These are phyloP conservation scores for Hymenoscyphus linearis DNA, from an alignment of 2,329 filamentous ascomycete genomes.

Conservation along the genomic window DNA sequence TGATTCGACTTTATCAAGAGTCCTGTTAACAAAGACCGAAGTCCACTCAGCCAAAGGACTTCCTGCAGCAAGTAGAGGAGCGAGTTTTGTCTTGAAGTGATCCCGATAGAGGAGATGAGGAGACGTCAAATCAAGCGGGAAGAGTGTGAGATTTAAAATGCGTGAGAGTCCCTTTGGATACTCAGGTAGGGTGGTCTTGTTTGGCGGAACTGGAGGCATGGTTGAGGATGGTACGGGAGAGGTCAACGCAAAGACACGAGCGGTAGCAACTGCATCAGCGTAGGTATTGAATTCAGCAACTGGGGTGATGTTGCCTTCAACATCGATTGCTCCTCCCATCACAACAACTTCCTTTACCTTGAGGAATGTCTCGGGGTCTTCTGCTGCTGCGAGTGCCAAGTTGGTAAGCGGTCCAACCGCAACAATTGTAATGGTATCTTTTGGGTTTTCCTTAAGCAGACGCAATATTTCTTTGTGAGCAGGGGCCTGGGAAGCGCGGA, in stretches of 20 bases:
- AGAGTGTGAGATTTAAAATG: conserved; percentile 61
- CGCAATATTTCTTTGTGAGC: conserved; percentile 88
- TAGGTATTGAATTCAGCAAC: conserved; percentile 94
- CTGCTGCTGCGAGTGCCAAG: conserved; percentile 78
- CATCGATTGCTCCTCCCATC: conserved; percentile 84
- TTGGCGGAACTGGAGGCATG: conserved; percentile 63
- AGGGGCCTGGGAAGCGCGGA: conserved; percentile 67
- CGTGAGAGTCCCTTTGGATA: conserved; percentile 62
- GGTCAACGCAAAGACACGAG: conserved; percentile 71
- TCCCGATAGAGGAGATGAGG: conserved; percentile 59
- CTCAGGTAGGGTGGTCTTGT: conserved; percentile 45
- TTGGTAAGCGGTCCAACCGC: conserved; percentile 93
- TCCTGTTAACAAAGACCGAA: conserved; percentile 64
- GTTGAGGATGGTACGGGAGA: conserved; percentile 70
- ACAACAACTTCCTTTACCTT: conserved; percentile 85
- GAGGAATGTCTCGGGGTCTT: conserved; percentile 85
- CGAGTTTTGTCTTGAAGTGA: conserved; percentile 53
- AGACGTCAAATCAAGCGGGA: conserved; percentile 73
- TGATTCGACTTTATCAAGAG: conserved; percentile 62
- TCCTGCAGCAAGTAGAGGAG: conserved; percentile 51
- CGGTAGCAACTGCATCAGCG: conserved; percentile 75
- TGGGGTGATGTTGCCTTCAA: conserved; percentile 78
- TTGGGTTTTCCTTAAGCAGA: conserved; percentile 73
- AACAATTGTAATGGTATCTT: conserved; percentile 81
- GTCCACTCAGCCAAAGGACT: conserved; percentile 73